phyloP scores from a whole-genome alignment of 345 rosid genomes.

The Acer saccharum region DNA sequence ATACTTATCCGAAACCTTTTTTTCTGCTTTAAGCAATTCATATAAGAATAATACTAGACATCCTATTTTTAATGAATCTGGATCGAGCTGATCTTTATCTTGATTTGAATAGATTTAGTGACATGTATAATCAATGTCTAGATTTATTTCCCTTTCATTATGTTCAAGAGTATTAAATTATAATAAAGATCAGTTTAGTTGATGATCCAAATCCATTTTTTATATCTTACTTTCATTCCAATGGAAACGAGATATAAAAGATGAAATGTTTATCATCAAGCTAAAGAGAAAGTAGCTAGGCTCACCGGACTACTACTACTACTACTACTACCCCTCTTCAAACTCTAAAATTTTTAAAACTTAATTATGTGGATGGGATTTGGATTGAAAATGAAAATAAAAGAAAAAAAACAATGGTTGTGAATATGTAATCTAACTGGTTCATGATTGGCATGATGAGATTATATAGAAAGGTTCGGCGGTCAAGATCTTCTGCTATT shows the following conservation, averaged over 20 bases:
- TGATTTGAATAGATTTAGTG: no score
- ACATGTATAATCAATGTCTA: no score
- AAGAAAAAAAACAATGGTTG: not conserved
- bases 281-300: not conserved
- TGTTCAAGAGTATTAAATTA: no score
- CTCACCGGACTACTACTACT: not conserved
- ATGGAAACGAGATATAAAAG: no score
- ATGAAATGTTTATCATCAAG: no score
- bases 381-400: not conserved
- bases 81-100: no score
- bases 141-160: no score
- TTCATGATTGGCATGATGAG: slow-evolving; percentile 71
- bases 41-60: no score
- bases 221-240: no score
- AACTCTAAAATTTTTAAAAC: not conserved
- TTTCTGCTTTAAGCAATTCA: not conserved
- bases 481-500: slow-evolving; percentile 62
- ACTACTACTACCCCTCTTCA: not conserved
- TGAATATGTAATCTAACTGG: slow-evolving; percentile 37
- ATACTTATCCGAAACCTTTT: not conserved
- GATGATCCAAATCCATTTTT: no score
- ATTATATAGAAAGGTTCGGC: slow-evolving; percentile 66
- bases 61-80: no score
- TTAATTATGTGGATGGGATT: not conserved
- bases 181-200: no score